Percentiles rank a stretch among this genome's conserved stretches.
phyloP scores from a whole-genome alignment of 352 stramenopile genomes.

The Phytophthora tubulina region DNA sequence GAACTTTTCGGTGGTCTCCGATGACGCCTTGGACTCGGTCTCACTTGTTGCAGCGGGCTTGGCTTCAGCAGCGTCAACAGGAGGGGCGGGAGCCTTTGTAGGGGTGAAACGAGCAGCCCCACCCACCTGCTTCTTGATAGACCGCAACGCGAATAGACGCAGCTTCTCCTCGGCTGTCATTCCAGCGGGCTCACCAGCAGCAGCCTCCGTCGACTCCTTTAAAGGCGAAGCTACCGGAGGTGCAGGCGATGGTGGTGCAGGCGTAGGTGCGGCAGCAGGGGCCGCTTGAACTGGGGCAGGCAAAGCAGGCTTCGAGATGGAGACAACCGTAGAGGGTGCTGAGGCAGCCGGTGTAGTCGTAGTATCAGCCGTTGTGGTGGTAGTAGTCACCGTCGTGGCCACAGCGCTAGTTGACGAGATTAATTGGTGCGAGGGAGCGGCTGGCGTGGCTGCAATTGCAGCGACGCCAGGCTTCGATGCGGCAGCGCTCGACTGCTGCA shows the following conservation, averaged over 20 bases:
- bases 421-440: slow-evolving; percentile 19
- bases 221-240: slow-evolving; percentile 12
- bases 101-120: slow-evolving; percentile 38
- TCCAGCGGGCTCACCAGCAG: slow-evolving; percentile 19
- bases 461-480: slow-evolving; percentile 14
- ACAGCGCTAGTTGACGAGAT: slow-evolving; percentile 24
- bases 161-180: slow-evolving; percentile 71
- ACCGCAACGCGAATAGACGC: slow-evolving; percentile 70
- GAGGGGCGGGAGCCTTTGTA: slow-evolving; percentile 29
- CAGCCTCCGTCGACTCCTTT: slow-evolving; percentile 23
- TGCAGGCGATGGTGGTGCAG: slow-evolving; percentile 17
- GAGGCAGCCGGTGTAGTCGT: slow-evolving; percentile 14
- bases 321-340: slow-evolving; percentile 19
- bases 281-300: slow-evolving; percentile 22
- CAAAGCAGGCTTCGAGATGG: slow-evolving; percentile 25
- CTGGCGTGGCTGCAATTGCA: slow-evolving; percentile 16
- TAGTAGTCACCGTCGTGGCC: slow-evolving; percentile 29
- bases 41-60: slow-evolving; percentile 34
- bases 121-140: slow-evolving; percentile 72
- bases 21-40: slow-evolving; percentile 24
- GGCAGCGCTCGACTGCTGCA: slow-evolving; percentile 26
- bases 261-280: slow-evolving; percentile 14
- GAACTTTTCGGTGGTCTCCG: slow-evolving; percentile 41
- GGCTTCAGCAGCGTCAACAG: slow-evolving; percentile 25
- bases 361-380: slow-evolving; percentile 13